Base-by-base conservation (phyloP, 2,329 filamentous ascomycete species). In the Acephala macrosclerotiorum region DNA sequence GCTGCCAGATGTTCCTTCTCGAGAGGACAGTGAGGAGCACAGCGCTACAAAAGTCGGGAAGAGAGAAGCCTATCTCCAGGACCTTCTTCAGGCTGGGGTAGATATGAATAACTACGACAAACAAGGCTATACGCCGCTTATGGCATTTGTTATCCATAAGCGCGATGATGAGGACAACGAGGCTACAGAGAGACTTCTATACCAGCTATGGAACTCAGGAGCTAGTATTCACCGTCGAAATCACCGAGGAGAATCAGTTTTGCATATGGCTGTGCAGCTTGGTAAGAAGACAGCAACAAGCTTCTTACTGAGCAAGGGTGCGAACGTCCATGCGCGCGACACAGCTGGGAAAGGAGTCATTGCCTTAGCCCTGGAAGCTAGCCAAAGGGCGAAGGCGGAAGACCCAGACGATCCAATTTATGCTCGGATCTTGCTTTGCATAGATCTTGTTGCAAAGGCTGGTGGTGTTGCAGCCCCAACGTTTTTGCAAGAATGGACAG, bases 381-480 rank as follows among this genome's bases (percentile, higher is more conserved):
- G 59, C 33, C 26, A 57, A 4, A 56, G 57, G 45, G 57, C 57
- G 12, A 20, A 36, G 2, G 9, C 60, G 5, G 60, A 65, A 55
- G 45, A 57, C n/a, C 26, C 51, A 3, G 63, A 65, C 57, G 45
- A 57, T 25, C 26, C 51, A 3, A 35, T 67, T 11, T 69, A 65
- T 26, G 62, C 67, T 16, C 65, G 65, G 38, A 69, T 69, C 5
- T 49, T 53, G n/a, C 58, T 69, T 6, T 69, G 67, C 35, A 66
- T 65, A 25, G 55, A 33, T 60, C 49, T 67, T 2, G 59, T 59
- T 22, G 58, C 26, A 2, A 63, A 42, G 12, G 56, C 45, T 58
- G 67, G 63, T 1, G 67, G 57, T 11, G 57, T 66, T 1, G 42
- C 67, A 18, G 53, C 36, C 2, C 67, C 67, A 9, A 53, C 49